Percentiles rank a stretch among this genome's conserved stretches.
These are phyloP conservation scores for Senna siamea DNA, from an alignment of 306 rosid genomes.

Conservation along the genomic window DNA sequence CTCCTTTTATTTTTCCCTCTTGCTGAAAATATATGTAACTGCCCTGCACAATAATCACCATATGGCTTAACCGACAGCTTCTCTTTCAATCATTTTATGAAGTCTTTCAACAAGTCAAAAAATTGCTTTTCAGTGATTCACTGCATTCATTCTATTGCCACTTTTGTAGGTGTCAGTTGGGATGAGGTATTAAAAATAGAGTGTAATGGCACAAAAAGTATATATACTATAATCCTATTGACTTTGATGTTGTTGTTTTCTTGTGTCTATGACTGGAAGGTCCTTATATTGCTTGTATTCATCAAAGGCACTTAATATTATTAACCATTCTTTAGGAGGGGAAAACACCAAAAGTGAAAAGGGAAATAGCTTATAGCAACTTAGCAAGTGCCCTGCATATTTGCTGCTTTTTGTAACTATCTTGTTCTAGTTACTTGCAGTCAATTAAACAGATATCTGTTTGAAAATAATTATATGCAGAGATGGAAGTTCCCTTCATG, in stretches of 20 bases:
- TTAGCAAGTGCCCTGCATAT: conserved; percentile 15
- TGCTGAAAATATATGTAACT: conserved; percentile 13
- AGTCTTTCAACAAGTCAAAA: conserved; percentile 16
- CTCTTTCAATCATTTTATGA: conserved; percentile 15
- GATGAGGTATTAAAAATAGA: neutral
- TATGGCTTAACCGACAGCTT: conserved; percentile 6
- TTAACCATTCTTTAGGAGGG: conserved; percentile 36
- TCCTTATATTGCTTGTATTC: conserved; percentile 6
- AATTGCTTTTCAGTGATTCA: conserved; percentile 26
- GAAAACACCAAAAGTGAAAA: conserved; percentile 46
- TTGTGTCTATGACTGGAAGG: conserved; percentile 8
- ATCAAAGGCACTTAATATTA: neutral
- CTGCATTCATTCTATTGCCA: conserved; percentile 21
- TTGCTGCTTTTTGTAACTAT: conserved; percentile 23
- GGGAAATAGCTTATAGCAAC: conserved; percentile 10
- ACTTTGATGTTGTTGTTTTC: conserved; percentile 24
- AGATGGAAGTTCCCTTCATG: conserved; percentile 40
- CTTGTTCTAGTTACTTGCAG: conserved; percentile 19
- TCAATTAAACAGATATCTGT: conserved; percentile 13
- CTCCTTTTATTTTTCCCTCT: neutral
- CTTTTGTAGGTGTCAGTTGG: conserved; percentile 24
- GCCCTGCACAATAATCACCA: conserved; percentile 16
- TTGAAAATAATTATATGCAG: conserved; percentile 53
- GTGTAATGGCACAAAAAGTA: neutral
- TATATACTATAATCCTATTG: neutral